Evolutionary conservation across 1,284 basidiomycete species (phyloP), one percentile per base, ranked within the genome.

Genomic region (Rhodofomes roseus): DNA sequence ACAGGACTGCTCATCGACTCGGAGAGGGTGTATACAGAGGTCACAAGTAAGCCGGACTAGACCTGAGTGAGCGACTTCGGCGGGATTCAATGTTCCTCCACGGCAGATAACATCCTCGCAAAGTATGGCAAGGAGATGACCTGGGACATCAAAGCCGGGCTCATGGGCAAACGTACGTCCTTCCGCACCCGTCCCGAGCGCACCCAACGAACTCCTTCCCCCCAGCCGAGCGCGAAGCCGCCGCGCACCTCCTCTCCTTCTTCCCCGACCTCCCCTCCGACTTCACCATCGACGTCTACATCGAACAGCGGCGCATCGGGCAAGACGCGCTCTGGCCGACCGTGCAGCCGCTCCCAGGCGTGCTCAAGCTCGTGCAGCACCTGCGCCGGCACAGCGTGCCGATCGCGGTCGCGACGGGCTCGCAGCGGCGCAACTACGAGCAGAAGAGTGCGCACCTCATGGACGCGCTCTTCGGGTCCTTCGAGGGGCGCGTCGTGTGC

Each of bases 111-210:
- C 43, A 88, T 91, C 59, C 82, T 93, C 40, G 81, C 77, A n/a
- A 76, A 75, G n/a, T 84, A 88, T 67, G 90, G 88, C 37, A 85
- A 84, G 61, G 75, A 82, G 64, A 90, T 92, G 89, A 89, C 88
- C 8, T 92, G 90, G 89, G 86, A 90, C 58, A 90, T 92, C 61
- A 93, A 93, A 69, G 86, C 89, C 22, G 87, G 87, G 0, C 82
- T 88, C 57, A 93, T 93, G 90, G 90, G 91, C 55, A 90, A 89
- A 79, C 83, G 90, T 90, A 64, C 63, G 85, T 75, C 40, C 50
- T 11, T 14, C 16, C 41, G 46, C 41, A 43, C 44, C 53, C n/a
- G 5, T 34, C n/a, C 23, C 44, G 40, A 9, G 41, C 43, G 7
- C 58, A 27, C 40, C 16, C 37, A n/a, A 50, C 54, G 51, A 36